Base-by-base conservation (phyloP, 2,329 filamentous ascomycete genomes). In the Thelonectria discophora region DNA sequence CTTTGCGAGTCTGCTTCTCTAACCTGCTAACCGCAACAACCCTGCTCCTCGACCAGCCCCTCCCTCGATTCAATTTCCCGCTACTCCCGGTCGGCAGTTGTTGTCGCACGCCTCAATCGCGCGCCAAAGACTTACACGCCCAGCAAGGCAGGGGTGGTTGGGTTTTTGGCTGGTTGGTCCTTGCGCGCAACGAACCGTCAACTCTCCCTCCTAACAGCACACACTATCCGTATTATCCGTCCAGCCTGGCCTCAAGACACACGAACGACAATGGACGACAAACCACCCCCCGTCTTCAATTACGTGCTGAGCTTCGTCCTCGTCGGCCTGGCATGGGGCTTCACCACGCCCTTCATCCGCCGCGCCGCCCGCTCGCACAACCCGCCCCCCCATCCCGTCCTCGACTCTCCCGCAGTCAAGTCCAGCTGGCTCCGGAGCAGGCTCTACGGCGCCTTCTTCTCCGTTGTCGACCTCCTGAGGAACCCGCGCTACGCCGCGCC, bases 331-430 rank as follows among this genome's bases (percentile, higher is more conserved):
- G 94, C 93, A 68, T 98, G 94, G 94, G 94, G 94, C 53, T 88
- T 97, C 70, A 97, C 93, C 1, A 97, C 93, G 18, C 90, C 90
- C 57, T 97, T 98, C 81, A 97, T 98, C 83, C 90, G 94, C 21
- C 87, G 87, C 64, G 94, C 94, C 10, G 94, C 94, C 2, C 85
- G 90, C 50, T 84, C 88, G 63, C 93, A 95, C 79, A 86, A 82
- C 55, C 88, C 89, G 3, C 83, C 86, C 2, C 67, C 82, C 1
- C 88, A 89, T 69, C 80, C 86, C 3, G 69, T 85, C 18, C 80
- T 90, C 34, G 78, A 82, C 43, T 74, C 80, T 12, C 79, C 81
- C 6, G 79, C 81, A 20, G 80, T 89, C 62, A 75, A 76, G 66
- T 79, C 78, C 46, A 88, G 88, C 57, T 88, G 85, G 83, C 53